Evolutionary conservation across 306 rosid genomes (phyloP).

Genomic region (Medicago ruthenica): DNA sequence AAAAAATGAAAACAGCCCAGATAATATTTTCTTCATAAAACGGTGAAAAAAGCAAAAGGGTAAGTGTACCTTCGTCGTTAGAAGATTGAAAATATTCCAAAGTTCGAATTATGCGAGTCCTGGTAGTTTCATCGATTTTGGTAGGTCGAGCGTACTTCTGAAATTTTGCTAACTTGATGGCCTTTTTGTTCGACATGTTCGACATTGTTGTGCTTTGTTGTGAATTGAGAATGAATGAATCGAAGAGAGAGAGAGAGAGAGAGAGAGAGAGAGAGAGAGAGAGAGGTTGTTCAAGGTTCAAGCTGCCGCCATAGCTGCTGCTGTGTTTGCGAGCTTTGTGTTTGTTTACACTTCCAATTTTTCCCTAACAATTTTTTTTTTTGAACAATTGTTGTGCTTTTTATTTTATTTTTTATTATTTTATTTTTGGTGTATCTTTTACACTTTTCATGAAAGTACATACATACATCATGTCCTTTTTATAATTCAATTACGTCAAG

Average conservation of each 20-base stretch:
- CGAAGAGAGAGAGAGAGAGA: not conserved
- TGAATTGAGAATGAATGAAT: not conserved
- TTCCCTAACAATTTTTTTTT: constrained; percentile 11
- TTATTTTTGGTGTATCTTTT: not conserved
- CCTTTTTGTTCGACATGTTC: constrained; percentile 13
- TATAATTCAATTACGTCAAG: not conserved
- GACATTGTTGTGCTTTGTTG: constrained; percentile 23
- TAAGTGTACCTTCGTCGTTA: constrained; percentile 54
- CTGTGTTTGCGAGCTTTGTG: not conserved
- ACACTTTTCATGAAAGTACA: not conserved
- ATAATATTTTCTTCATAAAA: too few relatives aligned
- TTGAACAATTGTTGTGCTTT: not conserved
- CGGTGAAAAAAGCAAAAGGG: not conserved
- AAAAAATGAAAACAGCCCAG: not conserved
- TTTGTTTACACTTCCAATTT: not conserved
- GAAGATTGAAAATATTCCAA: constrained; percentile 53
- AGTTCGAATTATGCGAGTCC: constrained; percentile 42
- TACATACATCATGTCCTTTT: not conserved
- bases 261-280: not conserved
- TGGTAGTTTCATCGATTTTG: constrained; percentile 42
- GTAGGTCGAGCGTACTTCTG: constrained; percentile 3
- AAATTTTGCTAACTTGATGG: too few relatives aligned
- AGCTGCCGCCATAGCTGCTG: not conserved
- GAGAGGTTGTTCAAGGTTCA: not conserved
- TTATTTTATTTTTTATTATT: not conserved